These are phyloP conservation scores for Marasmius fiardii DNA, from an alignment of 1,284 basidiomycete species.

Conservation along the genomic window DNA sequence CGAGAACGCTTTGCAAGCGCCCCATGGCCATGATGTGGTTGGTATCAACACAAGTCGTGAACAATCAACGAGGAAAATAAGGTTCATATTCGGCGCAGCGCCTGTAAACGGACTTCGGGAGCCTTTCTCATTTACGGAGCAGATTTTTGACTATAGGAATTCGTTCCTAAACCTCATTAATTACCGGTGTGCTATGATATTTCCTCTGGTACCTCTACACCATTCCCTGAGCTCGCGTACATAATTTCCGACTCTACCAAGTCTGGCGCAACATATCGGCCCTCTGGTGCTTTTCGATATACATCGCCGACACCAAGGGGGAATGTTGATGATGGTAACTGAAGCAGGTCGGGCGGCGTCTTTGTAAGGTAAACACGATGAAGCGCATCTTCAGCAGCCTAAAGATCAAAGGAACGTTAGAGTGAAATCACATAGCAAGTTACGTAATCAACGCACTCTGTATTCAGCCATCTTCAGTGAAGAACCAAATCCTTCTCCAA, in stretches of 20 bases:
- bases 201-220: constrained; percentile 17
- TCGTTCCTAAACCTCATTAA: neutral
- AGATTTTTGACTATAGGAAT: neutral
- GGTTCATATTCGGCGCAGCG: no score
- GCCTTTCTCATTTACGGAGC: no score
- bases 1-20: neutral
- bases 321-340: constrained; percentile 72
- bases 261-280: constrained; percentile 47
- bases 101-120: no score
- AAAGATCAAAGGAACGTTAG: neutral
- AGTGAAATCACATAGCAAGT: neutral
- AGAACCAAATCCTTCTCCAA: constrained; percentile 94
- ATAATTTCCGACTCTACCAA: constrained; percentile 62
- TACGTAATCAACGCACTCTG: constrained; percentile 67
- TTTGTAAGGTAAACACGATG: constrained; percentile 78
- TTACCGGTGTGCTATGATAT: neutral
- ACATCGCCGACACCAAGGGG: constrained; percentile 46
- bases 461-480: constrained; percentile 95
- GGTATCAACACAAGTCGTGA: no score
- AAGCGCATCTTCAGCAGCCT: constrained; percentile 86
- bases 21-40: constrained; percentile 1
- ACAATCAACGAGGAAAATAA: no score
- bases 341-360: constrained; percentile 61
- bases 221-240: constrained; percentile 62
- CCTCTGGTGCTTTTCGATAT: constrained; percentile 35